Conservation (phyloP, 495 filamentous ascomycete genomes). For the Hypoxylon intermedium region DNA sequence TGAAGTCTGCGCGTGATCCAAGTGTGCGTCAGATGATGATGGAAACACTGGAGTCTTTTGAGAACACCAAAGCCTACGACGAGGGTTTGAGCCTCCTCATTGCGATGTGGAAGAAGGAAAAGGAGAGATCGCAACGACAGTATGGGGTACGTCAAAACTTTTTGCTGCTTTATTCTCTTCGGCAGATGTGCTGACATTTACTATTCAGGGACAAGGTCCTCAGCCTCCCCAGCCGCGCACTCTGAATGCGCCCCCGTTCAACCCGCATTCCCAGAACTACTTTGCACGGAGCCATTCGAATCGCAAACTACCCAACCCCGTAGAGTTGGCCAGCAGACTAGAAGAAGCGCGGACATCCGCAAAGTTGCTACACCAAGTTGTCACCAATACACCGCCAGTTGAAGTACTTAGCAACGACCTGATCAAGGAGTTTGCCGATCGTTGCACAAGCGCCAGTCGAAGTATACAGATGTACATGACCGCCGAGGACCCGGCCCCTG, state of each 20-base stretch:
- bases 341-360: conserved; percentile 90
- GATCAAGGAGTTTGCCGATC: conserved; percentile 88
- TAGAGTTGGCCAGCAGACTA: conserved; percentile 83
- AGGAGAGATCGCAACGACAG: conserved; percentile 62
- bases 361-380: conserved; percentile 86
- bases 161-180: not conserved
- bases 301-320: conserved; percentile 68
- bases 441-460: conserved; percentile 78
- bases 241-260: conserved; percentile 32
- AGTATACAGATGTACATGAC: conserved; percentile 86
- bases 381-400: conserved; percentile 77
- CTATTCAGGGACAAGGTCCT: conserved; percentile 35
- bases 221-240: conserved; percentile 29
- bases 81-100: conserved; percentile 70
- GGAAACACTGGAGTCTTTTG: conserved; percentile 82
- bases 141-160: conserved; percentile 44
- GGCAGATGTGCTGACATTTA: conserved; percentile 2
- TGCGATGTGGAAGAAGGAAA: conserved; percentile 91
- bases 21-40: conserved; percentile 77
- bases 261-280: conserved; percentile 49
- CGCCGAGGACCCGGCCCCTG: conserved; percentile 75
- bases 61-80: conserved; percentile 71
- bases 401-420: conserved; percentile 85
- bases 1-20: conserved; percentile 73
- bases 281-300: conserved; percentile 51